Evolutionary conservation across 2,329 filamentous ascomycete genomes (phyloP).

Genomic region (Fusarium subtropicale): DNA sequence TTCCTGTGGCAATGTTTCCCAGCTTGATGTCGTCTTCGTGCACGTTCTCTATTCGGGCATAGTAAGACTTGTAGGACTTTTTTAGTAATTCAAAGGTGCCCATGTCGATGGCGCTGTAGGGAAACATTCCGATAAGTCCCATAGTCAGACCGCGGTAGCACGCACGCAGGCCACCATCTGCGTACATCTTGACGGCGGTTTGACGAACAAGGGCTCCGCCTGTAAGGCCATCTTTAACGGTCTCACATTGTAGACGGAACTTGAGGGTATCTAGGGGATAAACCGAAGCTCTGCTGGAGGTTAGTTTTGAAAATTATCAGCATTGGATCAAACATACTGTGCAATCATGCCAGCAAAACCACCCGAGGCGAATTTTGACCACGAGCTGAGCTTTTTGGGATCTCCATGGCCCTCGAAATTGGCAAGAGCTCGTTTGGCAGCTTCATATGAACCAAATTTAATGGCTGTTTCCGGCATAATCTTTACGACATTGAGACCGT

Average conservation of each 20-base stretch:
- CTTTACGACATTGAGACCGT: constrained; percentile 95
- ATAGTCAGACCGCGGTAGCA: constrained; percentile 95
- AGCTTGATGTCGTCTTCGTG: constrained; percentile 87
- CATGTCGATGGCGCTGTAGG: constrained; percentile 96
- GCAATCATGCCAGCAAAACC: constrained; percentile 94
- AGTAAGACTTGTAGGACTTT: constrained; percentile 74
- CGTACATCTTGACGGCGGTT: constrained; percentile 89
- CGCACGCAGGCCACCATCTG: constrained; percentile 75
- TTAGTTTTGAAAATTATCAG: constrained; percentile 15
- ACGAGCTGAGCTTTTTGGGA: constrained; percentile 79
- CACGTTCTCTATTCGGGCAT: constrained; percentile 75
- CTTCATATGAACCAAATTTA: constrained; percentile 98
- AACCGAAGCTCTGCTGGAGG: constrained; percentile 76
- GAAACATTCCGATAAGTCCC: constrained; percentile 96
- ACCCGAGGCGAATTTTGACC: constrained; percentile 90
- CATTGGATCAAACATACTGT: constrained; percentile 69
- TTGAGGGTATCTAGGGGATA: constrained; percentile 92
- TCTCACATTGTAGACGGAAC: constrained; percentile 90
- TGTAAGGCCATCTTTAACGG: constrained; percentile 83
- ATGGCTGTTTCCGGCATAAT: constrained; percentile 99
- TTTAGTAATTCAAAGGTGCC: constrained; percentile 96
- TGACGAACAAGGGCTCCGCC: constrained; percentile 85
- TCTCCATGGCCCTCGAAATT: constrained; percentile 89
- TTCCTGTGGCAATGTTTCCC: constrained; percentile 84
- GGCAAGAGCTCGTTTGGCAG: constrained; percentile 87